Evolutionary conservation across 495 filamentous ascomycete species (phyloP).

Genomic region (Xylaria acuta): DNA sequence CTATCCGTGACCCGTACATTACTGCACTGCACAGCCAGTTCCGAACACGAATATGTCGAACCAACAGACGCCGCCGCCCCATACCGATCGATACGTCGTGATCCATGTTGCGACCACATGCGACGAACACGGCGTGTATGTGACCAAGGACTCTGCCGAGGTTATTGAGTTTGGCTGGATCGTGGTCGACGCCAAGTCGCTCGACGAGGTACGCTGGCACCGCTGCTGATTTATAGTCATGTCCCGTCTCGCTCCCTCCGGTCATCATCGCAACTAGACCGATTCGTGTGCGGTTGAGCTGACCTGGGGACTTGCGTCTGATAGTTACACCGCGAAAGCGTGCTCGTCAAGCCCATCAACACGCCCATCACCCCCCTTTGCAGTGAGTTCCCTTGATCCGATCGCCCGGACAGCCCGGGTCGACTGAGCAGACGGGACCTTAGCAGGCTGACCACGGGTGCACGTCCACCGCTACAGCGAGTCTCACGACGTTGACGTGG

Average conservation of each 20-base stretch:
- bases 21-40: slow-evolving; percentile 19
- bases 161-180: slow-evolving; percentile 99
- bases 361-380: slow-evolving; percentile 97
- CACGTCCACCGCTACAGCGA: slow-evolving; percentile 63
- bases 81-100: slow-evolving; percentile 93
- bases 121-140: slow-evolving; percentile 98
- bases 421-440: slow-evolving; percentile 31
- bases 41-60: slow-evolving; percentile 48
- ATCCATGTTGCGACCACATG: slow-evolving; percentile 99
- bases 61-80: slow-evolving; percentile 55
- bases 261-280: neutral
- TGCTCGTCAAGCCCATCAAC: slow-evolving; percentile 97
- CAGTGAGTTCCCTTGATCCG: slow-evolving; percentile 71
- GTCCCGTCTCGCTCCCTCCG: neutral
- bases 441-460: slow-evolving; percentile 16
- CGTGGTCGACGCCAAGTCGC: slow-evolving; percentile 84
- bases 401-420: neutral
- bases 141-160: slow-evolving; percentile 98
- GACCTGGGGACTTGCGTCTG: slow-evolving; percentile 14
- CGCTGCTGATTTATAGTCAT: neutral
- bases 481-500: slow-evolving; percentile 97
- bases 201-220: slow-evolving; percentile 77
- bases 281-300: slow-evolving; percentile 21
- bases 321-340: slow-evolving; percentile 91
- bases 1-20: slow-evolving; percentile 28